phyloP scores from a whole-genome alignment of 768 basidiomycete genomes.

The Myochromella boudieri region DNA sequence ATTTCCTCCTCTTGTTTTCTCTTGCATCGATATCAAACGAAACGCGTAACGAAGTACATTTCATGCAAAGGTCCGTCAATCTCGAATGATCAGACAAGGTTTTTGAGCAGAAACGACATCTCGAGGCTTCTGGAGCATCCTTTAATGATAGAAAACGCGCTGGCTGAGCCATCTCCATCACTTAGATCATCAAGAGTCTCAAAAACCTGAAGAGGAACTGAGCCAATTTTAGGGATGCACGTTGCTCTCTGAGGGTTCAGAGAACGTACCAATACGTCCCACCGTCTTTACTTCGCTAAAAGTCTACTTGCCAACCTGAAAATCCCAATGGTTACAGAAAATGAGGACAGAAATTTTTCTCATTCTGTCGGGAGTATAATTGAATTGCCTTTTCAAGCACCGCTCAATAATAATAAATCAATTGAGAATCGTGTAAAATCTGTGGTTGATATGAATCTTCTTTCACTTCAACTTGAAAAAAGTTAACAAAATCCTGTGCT shows the following conservation, averaged over 20 bases:
- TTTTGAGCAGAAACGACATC: conserved; percentile 6
- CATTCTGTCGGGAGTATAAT: neutral
- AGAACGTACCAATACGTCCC: too few species aligned
- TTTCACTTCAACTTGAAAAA: too few species aligned
- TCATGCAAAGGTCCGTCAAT: neutral
- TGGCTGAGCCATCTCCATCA: conserved; percentile 6
- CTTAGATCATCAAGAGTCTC: conserved; percentile 6
- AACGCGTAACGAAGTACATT: conserved; percentile 7
- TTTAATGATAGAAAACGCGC: neutral
- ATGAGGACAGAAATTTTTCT: neutral
- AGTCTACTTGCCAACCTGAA: too few species aligned
- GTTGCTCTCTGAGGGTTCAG: too few species aligned
- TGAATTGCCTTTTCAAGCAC: conserved; percentile 1
- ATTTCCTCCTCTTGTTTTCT: neutral
- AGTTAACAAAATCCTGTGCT: too few species aligned
- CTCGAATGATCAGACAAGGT: neutral
- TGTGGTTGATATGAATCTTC: too few species aligned
- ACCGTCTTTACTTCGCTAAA: too few species aligned
- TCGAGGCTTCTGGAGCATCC: neutral
- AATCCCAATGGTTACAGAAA: too few species aligned
- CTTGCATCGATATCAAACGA: neutral
- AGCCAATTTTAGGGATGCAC: too few species aligned
- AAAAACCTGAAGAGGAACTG: too few species aligned
- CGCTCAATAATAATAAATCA: neutral
- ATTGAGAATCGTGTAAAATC: too few species aligned